Conservation (phyloP, 257 asterid species). For the Fraxinus pennsylvanica region DNA sequence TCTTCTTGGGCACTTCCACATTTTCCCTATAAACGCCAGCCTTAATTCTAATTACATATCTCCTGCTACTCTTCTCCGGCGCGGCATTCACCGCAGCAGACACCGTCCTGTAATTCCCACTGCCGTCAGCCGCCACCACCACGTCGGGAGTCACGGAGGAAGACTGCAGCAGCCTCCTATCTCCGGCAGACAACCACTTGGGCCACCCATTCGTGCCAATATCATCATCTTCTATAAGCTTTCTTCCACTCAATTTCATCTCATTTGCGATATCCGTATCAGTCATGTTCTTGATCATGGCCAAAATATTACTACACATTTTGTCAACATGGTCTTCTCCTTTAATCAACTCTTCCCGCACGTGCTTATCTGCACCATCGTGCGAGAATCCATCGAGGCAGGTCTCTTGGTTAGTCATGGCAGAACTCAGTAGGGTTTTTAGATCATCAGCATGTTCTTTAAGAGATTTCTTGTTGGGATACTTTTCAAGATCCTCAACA, state of each 20-base stretch:
- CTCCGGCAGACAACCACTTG: neutral
- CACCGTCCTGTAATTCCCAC: slow-evolving; percentile 66
- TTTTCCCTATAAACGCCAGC: slow-evolving; percentile 79
- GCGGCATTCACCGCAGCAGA: slow-evolving; percentile 84
- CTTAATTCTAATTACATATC: slow-evolving; percentile 66
- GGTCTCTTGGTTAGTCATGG: slow-evolving; percentile 78
- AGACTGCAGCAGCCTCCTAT: slow-evolving; percentile 1
- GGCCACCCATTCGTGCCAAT: neutral
- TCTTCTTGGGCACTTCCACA: slow-evolving; percentile 64
- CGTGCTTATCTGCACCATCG: slow-evolving; percentile 44
- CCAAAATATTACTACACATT: slow-evolving; percentile 75
- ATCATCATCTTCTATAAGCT: slow-evolving; percentile 35
- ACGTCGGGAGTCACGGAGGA: slow-evolving; percentile 41
- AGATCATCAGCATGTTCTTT: slow-evolving; percentile 68
- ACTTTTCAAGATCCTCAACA: slow-evolving; percentile 40
- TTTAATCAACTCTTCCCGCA: slow-evolving; percentile 42
- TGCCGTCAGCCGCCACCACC: slow-evolving; percentile 88
- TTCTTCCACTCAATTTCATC: slow-evolving; percentile 40
- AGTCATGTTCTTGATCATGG: slow-evolving; percentile 77
- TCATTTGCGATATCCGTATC: slow-evolving; percentile 50
- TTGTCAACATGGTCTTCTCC: slow-evolving; percentile 62
- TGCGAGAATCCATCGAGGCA: slow-evolving; percentile 86
- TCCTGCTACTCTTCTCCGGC: slow-evolving; percentile 55
- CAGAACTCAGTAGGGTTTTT: slow-evolving; percentile 65
- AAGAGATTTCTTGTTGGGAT: slow-evolving; percentile 59